phyloP scores from a whole-genome alignment of 2,329 filamentous ascomycete genomes.

The Penicillium sp. region DNA sequence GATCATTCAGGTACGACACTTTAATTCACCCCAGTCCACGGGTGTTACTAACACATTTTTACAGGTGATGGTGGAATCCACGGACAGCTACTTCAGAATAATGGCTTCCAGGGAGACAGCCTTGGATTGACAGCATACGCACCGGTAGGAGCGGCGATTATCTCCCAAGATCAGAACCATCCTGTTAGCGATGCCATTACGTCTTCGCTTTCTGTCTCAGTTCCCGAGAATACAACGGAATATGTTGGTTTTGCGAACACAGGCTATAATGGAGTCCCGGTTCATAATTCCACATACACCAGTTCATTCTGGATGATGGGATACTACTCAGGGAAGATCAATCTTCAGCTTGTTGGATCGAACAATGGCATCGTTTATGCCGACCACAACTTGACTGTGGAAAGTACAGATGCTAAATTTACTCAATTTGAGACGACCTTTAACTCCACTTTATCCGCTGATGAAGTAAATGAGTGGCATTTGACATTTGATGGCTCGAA shows the following conservation, averaged over 20 bases:
- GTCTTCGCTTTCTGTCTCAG: constrained; percentile 27
- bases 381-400: constrained; percentile 27
- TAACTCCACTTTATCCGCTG: constrained; percentile 19
- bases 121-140: constrained; percentile 29
- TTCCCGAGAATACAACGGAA: constrained; percentile 20
- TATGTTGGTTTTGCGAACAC: constrained; percentile 48
- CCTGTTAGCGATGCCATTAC: constrained; percentile 30
- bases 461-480: constrained; percentile 32
- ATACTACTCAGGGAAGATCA: constrained; percentile 27
- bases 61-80: constrained; percentile 37
- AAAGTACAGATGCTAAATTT: constrained; percentile 20
- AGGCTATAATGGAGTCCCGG: constrained; percentile 37
- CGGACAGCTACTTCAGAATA: constrained; percentile 35
- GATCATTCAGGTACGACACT: constrained; percentile 30
- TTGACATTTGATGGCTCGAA: constrained; percentile 27
- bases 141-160: constrained; percentile 25
- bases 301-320: constrained; percentile 36
- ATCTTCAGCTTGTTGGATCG: constrained; percentile 28
- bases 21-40: not conserved
- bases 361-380: constrained; percentile 26
- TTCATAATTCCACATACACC: constrained; percentile 27
- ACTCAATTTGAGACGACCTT: constrained; percentile 24
- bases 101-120: constrained; percentile 34
- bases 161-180: constrained; percentile 25
- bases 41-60: not conserved